phyloP scores from a whole-genome alignment of 1,284 basidiomycete species.

The Heliocybe sulcata region DNA sequence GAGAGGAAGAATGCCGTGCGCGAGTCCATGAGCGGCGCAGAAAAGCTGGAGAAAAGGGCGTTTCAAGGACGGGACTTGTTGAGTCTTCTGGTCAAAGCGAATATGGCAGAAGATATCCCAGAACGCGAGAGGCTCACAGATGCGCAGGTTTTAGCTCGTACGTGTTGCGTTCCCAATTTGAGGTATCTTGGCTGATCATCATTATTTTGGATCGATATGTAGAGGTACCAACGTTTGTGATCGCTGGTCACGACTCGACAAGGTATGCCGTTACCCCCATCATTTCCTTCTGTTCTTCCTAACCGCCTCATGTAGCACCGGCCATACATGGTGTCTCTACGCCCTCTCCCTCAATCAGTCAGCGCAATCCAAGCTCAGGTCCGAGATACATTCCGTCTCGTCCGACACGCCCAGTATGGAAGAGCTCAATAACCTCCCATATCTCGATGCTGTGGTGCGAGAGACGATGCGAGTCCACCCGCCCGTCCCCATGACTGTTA shows the following conservation, averaged over 20 bases:
- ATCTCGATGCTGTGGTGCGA: slow-evolving; percentile 59
- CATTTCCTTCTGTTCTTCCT: slow-evolving; percentile 17
- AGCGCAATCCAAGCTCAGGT: slow-evolving; percentile 60
- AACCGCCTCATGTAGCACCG: slow-evolving; percentile 11
- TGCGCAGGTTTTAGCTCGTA: slow-evolving; percentile 50
- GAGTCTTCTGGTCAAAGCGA: slow-evolving; percentile 34
- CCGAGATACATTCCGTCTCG: slow-evolving; percentile 46
- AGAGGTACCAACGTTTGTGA: slow-evolving; percentile 15
- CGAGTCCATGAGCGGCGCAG: slow-evolving; percentile 9
- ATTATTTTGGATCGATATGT: too few species aligned
- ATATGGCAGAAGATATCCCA: slow-evolving; percentile 36
- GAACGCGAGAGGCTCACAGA: slow-evolving; percentile 40
- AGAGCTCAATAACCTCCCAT: slow-evolving; percentile 47
- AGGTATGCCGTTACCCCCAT: slow-evolving; percentile 12
- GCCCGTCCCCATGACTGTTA: slow-evolving; percentile 49
- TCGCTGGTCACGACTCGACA: slow-evolving; percentile 37
- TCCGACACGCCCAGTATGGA: slow-evolving; percentile 42
- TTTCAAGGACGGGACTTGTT: slow-evolving; percentile 20
- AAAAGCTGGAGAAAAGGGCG: slow-evolving; percentile 17
- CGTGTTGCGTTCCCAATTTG: slow-evolving; percentile 14
- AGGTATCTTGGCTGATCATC: background rate
- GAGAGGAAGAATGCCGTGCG: slow-evolving; percentile 30
- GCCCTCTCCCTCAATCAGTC: slow-evolving; percentile 47
- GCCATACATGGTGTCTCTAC: slow-evolving; percentile 55
- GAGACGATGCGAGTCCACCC: slow-evolving; percentile 64